Evolutionary conservation across 2,329 filamentous ascomycete genomes (phyloP).

Genomic region (Aureobasidium sp.): DNA sequence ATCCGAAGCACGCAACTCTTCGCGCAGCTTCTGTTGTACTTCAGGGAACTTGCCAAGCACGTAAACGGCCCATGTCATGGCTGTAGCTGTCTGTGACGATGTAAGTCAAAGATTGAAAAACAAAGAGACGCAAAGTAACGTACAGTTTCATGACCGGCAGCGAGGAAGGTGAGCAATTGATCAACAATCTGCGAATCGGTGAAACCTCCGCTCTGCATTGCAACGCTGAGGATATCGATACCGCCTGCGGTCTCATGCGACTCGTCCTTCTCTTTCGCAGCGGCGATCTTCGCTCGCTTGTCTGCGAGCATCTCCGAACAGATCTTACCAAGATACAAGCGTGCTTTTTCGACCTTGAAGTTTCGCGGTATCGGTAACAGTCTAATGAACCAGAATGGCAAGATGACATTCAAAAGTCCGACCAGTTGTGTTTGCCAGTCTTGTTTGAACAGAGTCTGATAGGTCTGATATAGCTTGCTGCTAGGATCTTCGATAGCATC

Average conservation of each 20-base stretch:
- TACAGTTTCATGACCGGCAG: constrained; percentile 59
- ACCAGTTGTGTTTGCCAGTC: not conserved
- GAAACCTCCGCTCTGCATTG: constrained; percentile 46
- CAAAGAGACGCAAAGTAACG: fast-evolving
- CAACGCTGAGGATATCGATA: constrained; percentile 38
- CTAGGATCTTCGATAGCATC: constrained; percentile 40
- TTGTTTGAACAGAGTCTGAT: constrained; percentile 41
- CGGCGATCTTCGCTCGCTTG: constrained; percentile 29
- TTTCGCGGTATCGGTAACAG: not conserved
- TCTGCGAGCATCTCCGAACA: constrained; percentile 41
- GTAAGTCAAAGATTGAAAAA: not conserved
- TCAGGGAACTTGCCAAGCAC: constrained; percentile 57
- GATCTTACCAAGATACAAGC: constrained; percentile 29
- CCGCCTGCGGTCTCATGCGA: constrained; percentile 17
- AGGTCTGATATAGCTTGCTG: constrained; percentile 45
- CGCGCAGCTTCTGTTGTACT: constrained; percentile 57
- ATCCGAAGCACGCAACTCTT: constrained; percentile 51
- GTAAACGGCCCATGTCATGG: constrained; percentile 71
- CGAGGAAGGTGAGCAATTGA: constrained; percentile 49
- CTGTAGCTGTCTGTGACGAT: constrained; percentile 47
- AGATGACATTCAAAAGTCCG: not conserved
- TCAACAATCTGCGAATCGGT: constrained; percentile 45
- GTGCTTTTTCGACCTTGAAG: constrained; percentile 1
- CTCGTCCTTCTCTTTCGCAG: constrained; percentile 26
- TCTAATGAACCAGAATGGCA: not conserved